Conservation (phyloP, 106 monocot species). For the Amphibolis antarctica region DNA sequence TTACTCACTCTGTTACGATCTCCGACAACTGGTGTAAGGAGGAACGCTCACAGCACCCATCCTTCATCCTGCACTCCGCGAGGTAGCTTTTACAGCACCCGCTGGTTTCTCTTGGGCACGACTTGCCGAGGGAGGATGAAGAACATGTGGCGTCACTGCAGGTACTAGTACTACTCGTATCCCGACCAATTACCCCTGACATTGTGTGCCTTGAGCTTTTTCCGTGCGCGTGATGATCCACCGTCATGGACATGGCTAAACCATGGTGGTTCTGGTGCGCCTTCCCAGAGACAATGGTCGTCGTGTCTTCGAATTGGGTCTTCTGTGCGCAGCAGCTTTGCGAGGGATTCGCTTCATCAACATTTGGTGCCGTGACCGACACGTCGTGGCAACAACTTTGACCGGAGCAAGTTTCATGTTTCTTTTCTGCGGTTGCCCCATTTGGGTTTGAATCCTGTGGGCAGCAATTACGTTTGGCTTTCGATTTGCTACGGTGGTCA, state of each 20-base stretch:
- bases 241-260: neutral
- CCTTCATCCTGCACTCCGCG: conserved; percentile 19
- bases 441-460: neutral
- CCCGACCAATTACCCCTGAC: neutral
- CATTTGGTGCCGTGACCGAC: neutral
- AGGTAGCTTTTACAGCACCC: conserved; percentile 38
- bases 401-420: neutral
- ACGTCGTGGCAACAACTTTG: neutral
- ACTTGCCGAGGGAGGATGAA: neutral
- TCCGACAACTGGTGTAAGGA: conserved; percentile 27
- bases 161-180: neutral
- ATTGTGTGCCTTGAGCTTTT: neutral
- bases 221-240: neutral
- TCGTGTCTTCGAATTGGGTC: neutral
- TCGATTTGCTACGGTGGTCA: neutral
- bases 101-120: conserved; percentile 7
- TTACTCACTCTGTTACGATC: conserved; percentile 64
- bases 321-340: neutral
- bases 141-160: neutral
- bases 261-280: neutral
- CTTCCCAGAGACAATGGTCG: neutral
- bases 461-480: neutral
- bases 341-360: neutral
- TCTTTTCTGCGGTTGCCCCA: neutral
- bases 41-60: conserved; percentile 22